These are phyloP conservation scores for Rhynchosporium secalis DNA, from an alignment of 2,329 filamentous ascomycete species.

Conservation along the genomic window DNA sequence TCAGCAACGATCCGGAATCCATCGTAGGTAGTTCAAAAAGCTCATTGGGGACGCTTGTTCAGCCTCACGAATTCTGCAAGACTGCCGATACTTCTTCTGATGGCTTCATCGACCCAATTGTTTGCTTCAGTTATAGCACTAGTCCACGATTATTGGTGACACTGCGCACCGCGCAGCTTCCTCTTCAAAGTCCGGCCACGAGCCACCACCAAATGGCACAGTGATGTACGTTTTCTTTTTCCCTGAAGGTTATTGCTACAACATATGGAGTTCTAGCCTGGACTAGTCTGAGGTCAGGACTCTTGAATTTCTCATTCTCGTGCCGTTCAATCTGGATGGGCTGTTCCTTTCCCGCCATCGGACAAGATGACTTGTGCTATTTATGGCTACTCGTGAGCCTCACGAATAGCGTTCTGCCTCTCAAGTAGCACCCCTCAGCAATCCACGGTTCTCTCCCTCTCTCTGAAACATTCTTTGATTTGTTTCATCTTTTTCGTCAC, in stretches of 20 bases:
- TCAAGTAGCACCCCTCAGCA: neutral
- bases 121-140: neutral
- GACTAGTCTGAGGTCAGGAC: neutral
- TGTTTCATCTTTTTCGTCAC: neutral
- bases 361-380: neutral
- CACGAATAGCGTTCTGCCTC: neutral
- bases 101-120: neutral
- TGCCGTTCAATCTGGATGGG: neutral
- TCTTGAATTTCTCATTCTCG: neutral
- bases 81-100: constrained; percentile 3
- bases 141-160: neutral
- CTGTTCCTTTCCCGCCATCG: neutral
- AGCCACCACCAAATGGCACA: neutral
- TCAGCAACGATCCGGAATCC: no score
- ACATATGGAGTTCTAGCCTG: neutral
- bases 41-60: neutral
- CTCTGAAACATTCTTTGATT: neutral
- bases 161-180: neutral
- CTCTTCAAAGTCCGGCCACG: neutral
- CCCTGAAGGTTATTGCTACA: neutral
- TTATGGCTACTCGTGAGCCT: constrained; percentile 1
- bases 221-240: neutral
- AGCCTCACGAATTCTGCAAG: constrained; percentile 6
- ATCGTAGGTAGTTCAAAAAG: no score
- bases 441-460: no score